phyloP scores from a whole-genome alignment of 2,329 filamentous ascomycete genomes.

The Coleophoma eucalyptorum region DNA sequence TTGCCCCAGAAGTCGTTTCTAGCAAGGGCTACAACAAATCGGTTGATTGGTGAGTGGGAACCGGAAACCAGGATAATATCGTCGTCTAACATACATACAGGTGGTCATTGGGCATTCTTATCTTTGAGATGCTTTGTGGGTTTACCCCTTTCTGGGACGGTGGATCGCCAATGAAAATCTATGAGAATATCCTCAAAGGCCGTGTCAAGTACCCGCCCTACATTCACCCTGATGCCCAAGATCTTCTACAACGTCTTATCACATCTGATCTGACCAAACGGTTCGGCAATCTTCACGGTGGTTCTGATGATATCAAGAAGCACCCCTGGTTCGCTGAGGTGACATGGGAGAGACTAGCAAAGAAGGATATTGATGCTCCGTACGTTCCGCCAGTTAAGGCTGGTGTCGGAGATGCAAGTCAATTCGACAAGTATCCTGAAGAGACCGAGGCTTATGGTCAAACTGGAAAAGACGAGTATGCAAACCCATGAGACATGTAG shows the following conservation, averaged over 20 bases:
- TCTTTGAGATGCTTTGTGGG: constrained; percentile 99
- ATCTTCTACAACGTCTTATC: constrained; percentile 88
- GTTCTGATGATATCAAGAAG: constrained; percentile 87
- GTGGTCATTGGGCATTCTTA: constrained; percentile 98
- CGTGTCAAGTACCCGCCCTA: constrained; percentile 96
- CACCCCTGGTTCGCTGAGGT: constrained; percentile 97
- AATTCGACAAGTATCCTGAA: constrained; percentile 97
- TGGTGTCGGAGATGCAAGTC: constrained; percentile 89
- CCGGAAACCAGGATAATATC: constrained; percentile 4
- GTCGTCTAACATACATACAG: constrained; percentile 39
- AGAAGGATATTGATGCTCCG: constrained; percentile 97
- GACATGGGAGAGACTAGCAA: constrained; percentile 89
- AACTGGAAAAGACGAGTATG: constrained; percentile 80
- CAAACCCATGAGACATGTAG: constrained; percentile 23
- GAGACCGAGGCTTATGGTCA: constrained; percentile 90
- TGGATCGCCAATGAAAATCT: constrained; percentile 97
- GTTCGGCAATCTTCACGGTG: constrained; percentile 88
- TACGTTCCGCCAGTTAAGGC: constrained; percentile 96
- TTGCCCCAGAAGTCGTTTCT: constrained; percentile 96
- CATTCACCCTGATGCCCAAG: constrained; percentile 89
- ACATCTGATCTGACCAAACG: constrained; percentile 93
- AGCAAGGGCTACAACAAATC: constrained; percentile 99
- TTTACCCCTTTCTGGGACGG: constrained; percentile 99
- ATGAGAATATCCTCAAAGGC: constrained; percentile 97
- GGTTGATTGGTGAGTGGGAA: constrained; percentile 80